Base-by-base conservation (phyloP, 257 asterid genomes). In the Gardenia jasminoides region DNA sequence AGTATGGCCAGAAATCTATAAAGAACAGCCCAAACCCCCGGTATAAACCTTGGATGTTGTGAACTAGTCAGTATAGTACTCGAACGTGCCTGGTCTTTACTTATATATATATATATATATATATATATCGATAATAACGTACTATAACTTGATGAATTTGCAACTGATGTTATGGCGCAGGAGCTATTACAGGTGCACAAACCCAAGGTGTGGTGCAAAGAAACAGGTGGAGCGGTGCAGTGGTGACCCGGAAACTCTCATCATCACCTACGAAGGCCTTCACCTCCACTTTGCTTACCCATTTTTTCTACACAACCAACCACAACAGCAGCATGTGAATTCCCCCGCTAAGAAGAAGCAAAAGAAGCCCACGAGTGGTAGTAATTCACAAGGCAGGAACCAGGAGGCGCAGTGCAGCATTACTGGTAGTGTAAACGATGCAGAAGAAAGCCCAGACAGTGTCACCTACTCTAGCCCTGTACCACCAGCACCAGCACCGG, bases 1-100 rank as follows among this genome's bases (percentile, higher is more conserved):
- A 95, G 83, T 95, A 95, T 84, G 99, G 99, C 65, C 99, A 95
- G 82, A 95, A 95, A 85, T 80, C 91, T 24, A 95, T 95, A 80
- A 95, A 95, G 91, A 95, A 92, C 79, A 95, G 92, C 90, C 97
- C 97, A 54, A 79, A 91, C 79, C 99, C 99, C 7, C 92, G 99
- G 99, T 93, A 66, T 10, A 17, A 15, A 15, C 26, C 10, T 44
- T 28, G 62, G 10, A 39, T 26, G 7, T 79, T 7, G 26, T 28
- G 13, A 7, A 6, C 5, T 47, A 19, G 22, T n/a, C 26, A 30
- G 46, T 67, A 31, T 36, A 36, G 41, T 36, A 16, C 17, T 19
- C 33, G 44, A 50, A 12, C 15, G 11, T 62, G 15, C 7, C 36
- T 10, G 67, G 7, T 10, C 26, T 62, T 11, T 10, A 0, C 1